Evolutionary conservation across 345 rosid species (phyloP), one percentile per base, ranked within the genome.

Genomic region (Lumnitzera racemosa): DNA sequence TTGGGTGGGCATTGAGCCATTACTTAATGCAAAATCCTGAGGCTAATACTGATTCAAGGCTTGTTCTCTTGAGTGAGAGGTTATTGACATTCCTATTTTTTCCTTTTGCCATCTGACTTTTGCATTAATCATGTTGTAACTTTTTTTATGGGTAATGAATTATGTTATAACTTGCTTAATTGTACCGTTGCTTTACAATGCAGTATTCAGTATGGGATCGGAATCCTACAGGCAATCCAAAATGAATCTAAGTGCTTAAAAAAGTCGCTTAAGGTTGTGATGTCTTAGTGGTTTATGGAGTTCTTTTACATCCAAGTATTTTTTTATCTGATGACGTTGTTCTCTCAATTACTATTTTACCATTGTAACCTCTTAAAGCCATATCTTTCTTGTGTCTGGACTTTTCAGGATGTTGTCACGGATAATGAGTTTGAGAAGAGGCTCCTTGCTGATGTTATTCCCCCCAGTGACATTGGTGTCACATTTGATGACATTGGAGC

Each of bases 401-500:
- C 2, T 13, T 43, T 56, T 36, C 89, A 90, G 97, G 92, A 90
- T 77, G 85, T 85, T 74, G 86, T 80, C 24, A 83, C 92, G 1
- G 90, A 90, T 74, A 85, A 88, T 69, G 89, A 88, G 71, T 90
- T 87, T 70, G 95, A 87, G 81, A 87, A 81, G 71, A 78, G 81
- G 66, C 90, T 90, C 55, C 70, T 88, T 67, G 83, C 77, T 60
- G 94, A 85, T 67, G 94, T 90, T 68, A 83, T 90, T 67, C 95
- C 90, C 11, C 91, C 95, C 7, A 84, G 69, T 72, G 96, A 86
- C 63, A 88, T 88, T 66, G 96, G 91, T 61, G 96, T 88, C 67
- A 82, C 88, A 58, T 88, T 91, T 78, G 88, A 91, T 63, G 98
- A 91, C 67, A 86, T 91, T 43, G 96, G 96, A 64, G 98, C 95